Evolutionary conservation across 768 basidiomycete genomes (phyloP).

Genomic region (Pleurotus sapidus): DNA sequence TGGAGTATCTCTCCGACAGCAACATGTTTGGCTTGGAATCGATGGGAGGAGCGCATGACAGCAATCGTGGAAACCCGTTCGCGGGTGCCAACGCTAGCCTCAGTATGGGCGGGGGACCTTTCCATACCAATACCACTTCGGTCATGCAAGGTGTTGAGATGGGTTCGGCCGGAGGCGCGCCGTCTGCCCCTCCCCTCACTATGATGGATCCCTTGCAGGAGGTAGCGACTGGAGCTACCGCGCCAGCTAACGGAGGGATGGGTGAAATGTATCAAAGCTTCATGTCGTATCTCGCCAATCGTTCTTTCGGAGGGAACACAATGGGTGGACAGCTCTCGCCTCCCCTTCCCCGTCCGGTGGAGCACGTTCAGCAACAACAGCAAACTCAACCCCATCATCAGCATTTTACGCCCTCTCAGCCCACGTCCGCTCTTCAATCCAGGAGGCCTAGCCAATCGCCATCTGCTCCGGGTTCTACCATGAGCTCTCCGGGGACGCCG

Average conservation of each 20-base stretch:
- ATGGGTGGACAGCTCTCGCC: neutral
- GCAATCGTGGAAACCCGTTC: neutral
- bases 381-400: neutral
- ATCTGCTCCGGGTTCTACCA: neutral
- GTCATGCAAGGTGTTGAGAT: conserved; percentile 3
- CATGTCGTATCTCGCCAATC: conserved; percentile 19
- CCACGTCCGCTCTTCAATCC: neutral
- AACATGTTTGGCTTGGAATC: conserved; percentile 6
- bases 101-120: conserved; percentile 1
- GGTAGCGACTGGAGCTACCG: neutral
- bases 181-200: neutral
- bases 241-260: conserved; percentile 11
- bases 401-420: neutral
- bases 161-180: neutral
- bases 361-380: neutral
- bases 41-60: neutral
- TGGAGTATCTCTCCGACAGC: conserved; percentile 26
- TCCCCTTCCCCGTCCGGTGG: neutral
- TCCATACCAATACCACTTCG: neutral
- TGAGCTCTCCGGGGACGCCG: neutral
- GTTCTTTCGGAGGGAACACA: conserved; percentile 11
- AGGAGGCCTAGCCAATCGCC: conserved; percentile 1
- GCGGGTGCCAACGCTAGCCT: neutral
- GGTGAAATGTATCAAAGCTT: conserved; percentile 21
- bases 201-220: neutral